Percentiles rank a stretch among this genome's conserved stretches.
phyloP scores from a whole-genome alignment of 2,329 filamentous ascomycete species.

The Fulvia fulva region DNA sequence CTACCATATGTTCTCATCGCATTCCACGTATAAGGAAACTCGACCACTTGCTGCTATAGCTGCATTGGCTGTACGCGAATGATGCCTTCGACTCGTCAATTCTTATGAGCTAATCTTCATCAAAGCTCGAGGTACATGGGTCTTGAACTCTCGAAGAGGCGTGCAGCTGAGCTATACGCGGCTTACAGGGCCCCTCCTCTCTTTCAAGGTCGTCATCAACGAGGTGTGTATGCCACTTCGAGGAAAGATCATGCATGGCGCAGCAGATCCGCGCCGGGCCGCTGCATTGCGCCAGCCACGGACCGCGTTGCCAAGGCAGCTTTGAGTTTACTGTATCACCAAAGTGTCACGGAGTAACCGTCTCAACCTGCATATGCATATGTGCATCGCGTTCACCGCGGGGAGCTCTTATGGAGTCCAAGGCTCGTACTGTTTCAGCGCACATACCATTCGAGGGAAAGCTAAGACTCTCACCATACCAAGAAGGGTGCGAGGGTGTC shows the following conservation, averaged over 20 bases:
- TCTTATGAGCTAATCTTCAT: not conserved
- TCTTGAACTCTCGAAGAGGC: not conserved
- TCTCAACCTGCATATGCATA: not conserved
- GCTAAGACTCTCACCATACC: not conserved
- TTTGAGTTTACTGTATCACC: not conserved
- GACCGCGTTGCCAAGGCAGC: not conserved
- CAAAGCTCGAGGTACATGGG: not conserved
- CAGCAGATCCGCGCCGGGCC: not conserved
- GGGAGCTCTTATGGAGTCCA: not conserved
- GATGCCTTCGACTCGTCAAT: not conserved
- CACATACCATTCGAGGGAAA: not conserved
- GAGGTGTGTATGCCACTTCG: not conserved
- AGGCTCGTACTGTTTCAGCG: not conserved
- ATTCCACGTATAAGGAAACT: not conserved
- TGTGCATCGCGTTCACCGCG: not conserved
- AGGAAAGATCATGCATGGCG: not conserved
- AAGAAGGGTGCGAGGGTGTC: not conserved
- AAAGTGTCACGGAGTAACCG: not conserved
- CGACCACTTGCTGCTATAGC: not conserved
- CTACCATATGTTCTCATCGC: not conserved
- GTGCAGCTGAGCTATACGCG: not conserved
- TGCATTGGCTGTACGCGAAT: not conserved
- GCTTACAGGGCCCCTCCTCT: not conserved
- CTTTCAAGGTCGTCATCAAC: not conserved
- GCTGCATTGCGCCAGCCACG: constrained; percentile 1